Evolutionary conservation across 202 grass and related monocot species (phyloP).

Genomic region (Carex arenaria): DNA sequence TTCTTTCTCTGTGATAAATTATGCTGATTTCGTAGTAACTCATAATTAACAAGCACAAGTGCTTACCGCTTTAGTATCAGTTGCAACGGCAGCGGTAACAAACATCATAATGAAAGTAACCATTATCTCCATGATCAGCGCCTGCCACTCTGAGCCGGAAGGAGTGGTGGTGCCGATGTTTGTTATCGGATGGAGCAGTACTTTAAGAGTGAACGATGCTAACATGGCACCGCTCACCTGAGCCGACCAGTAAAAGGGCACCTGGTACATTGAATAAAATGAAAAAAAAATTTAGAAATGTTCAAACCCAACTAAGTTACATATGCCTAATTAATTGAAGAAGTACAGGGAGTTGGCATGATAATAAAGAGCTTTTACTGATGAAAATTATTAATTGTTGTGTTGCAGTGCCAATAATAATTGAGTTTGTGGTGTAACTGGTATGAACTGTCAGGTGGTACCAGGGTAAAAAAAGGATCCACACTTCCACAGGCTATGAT

Average conservation of each 20-base stretch:
- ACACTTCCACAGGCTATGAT: background rate
- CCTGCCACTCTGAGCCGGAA: constrained; percentile 59
- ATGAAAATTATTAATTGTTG: background rate
- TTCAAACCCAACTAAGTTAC: background rate
- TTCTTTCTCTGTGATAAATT: background rate
- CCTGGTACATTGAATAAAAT: constrained; percentile 34
- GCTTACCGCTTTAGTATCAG: constrained; percentile 79
- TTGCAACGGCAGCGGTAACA: constrained; percentile 87
- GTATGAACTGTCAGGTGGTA: background rate
- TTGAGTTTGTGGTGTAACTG: background rate
- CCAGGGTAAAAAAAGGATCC: background rate
- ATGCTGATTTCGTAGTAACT: background rate
- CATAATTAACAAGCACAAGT: background rate
- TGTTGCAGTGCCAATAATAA: background rate
- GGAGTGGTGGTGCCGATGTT: constrained; percentile 81
- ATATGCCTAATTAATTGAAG: background rate
- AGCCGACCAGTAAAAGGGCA: constrained; percentile 95
- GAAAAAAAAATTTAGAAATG: background rate
- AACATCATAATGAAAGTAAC: constrained; percentile 99
- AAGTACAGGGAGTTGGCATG: background rate
- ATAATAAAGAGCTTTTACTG: background rate
- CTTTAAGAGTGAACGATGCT: constrained; percentile 71
- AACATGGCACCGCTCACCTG: constrained; percentile 79
- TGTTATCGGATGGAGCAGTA: constrained; percentile 55
- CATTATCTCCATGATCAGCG: constrained; percentile 74